A percentile compares a stretch with the other conserved stretches of the same genome.
Evolutionary conservation across 257 asterid species (phyloP).

Genomic region (Penstemon newberryi): DNA sequence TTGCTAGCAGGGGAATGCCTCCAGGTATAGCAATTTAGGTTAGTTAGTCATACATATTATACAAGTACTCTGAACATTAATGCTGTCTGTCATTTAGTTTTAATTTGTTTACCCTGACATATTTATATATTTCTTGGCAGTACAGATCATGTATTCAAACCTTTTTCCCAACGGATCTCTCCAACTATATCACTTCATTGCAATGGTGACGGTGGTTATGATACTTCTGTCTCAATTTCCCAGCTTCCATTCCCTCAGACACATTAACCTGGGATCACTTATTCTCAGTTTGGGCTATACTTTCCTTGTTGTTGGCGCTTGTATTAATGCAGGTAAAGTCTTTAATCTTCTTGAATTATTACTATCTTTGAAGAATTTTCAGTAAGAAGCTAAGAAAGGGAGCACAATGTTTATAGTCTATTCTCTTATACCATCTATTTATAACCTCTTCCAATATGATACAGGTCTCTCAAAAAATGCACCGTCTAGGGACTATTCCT

Average conservation of each 20-base stretch:
- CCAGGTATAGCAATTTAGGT: slow-evolving; percentile 55
- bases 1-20: slow-evolving; percentile 90
- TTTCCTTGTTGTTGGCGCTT: slow-evolving; percentile 86
- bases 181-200: slow-evolving; percentile 79
- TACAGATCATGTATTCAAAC: slow-evolving; percentile 79
- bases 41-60: not conserved
- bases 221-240: slow-evolving; percentile 90
- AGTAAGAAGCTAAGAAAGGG: too few relatives aligned
- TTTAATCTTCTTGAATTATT: too few relatives aligned
- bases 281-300: slow-evolving; percentile 82
- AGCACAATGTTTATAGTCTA: too few relatives aligned
- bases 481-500: slow-evolving; percentile 75
- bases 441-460: slow-evolving; percentile 10
- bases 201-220: slow-evolving; percentile 83
- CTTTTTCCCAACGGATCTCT: slow-evolving; percentile 69
- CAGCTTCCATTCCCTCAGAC: slow-evolving; percentile 93
- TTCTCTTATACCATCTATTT: too few relatives aligned
- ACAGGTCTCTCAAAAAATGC: slow-evolving; percentile 69
- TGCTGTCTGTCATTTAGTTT: too few relatives aligned
- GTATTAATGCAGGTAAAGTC: slow-evolving; percentile 66
- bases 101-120: slow-evolving; percentile 1
- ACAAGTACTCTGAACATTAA: not conserved
- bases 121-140: slow-evolving; percentile 25
- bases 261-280: slow-evolving; percentile 73
- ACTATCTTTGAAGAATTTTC: too few relatives aligned